Evolutionary conservation across 1,284 basidiomycete species (phyloP), one percentile per base, ranked within the genome.

Genomic region (Heterobasidion irregulare): DNA sequence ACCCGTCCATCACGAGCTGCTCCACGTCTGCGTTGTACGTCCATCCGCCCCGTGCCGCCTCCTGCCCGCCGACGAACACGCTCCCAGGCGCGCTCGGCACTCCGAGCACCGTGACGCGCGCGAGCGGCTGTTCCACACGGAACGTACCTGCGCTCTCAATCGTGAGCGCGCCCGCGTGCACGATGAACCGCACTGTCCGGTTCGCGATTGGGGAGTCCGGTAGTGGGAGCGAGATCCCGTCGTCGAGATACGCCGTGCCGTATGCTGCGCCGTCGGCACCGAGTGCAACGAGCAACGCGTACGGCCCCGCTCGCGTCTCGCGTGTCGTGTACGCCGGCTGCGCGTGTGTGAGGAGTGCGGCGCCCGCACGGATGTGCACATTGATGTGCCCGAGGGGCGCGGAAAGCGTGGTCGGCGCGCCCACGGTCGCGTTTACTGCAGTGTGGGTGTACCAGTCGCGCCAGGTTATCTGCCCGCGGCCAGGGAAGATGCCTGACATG

Each of bases 361-460:
- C 71, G 2, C 83, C 80, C 47, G 78, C 77, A 34, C 83, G 78
- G 56, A 86, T 70, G 64, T 89, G 86, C 12, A 89, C 80, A 52
- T 82, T 82, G 66, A 90, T 89, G 62, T 86, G 77, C 3, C 81
- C 76, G 1, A 91, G 76, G 0, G 85, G 82, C 2, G 82, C 78
- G 33, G 68, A 58, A 15, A 87, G 73, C 5, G 76, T 77, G 1
- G 75, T 76, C 57, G 73, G 74, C 18, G 62, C 63, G 18, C 72
- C 72, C 9, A 64, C 50, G 7, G 69, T 65, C 16, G 66, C 69
- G 59, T 75, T 69, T 45, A 79, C 75, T 44, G 72, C 72, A 38
- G 77, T 71, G 62, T 87, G 84, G 0, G 83, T 88, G 69, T 83
- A 89, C 80, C 85, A 89, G 67, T 91, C 87, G 53, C 85, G 77